A percentile compares a stretch with the other conserved stretches of the same genome.
Evolutionary conservation across 148 eudicot genomes (phyloP).

Genomic region (Rhododendron mucronatum): DNA sequence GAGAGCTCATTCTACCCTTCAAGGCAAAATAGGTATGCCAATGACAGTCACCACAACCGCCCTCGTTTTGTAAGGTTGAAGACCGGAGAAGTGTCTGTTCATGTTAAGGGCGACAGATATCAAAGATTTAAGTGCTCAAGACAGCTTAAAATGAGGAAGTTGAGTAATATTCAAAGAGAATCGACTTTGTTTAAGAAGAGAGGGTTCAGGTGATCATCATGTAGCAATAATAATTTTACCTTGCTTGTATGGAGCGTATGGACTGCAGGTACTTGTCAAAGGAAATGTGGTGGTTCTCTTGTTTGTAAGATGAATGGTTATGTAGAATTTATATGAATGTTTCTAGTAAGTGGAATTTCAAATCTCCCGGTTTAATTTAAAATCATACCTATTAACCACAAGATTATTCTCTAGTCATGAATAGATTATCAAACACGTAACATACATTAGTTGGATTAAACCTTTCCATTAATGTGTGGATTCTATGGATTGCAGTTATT

Average conservation of each 20-base stretch:
- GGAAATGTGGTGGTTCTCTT: neutral
- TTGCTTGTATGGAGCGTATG: neutral
- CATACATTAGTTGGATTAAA: neutral
- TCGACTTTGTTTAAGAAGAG: constrained; percentile 4
- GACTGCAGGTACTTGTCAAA: neutral
- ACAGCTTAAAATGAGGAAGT: constrained; percentile 6
- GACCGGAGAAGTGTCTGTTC: too few species aligned
- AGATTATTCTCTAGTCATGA: neutral
- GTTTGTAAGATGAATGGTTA: neutral
- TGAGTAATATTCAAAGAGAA: constrained; percentile 8
- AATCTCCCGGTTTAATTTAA: neutral
- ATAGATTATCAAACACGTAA: neutral
- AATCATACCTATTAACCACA: neutral
- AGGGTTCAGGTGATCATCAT: constrained; percentile 9
- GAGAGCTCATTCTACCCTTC: constrained; percentile 2
- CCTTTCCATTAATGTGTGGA: neutral
- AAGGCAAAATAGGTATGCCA: neutral
- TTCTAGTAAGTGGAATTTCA: neutral
- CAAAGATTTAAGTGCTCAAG: constrained; percentile 13
- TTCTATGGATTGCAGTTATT: neutral
- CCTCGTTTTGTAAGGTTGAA: neutral
- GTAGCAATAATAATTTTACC: neutral
- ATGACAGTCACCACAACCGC: neutral
- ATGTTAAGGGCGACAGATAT: constrained; percentile 2
- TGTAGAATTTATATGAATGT: neutral